A percentile compares a stretch with the other conserved stretches of the same genome.
phyloP scores from a whole-genome alignment of 306 rosid genomes.

The Alnus rubra region DNA sequence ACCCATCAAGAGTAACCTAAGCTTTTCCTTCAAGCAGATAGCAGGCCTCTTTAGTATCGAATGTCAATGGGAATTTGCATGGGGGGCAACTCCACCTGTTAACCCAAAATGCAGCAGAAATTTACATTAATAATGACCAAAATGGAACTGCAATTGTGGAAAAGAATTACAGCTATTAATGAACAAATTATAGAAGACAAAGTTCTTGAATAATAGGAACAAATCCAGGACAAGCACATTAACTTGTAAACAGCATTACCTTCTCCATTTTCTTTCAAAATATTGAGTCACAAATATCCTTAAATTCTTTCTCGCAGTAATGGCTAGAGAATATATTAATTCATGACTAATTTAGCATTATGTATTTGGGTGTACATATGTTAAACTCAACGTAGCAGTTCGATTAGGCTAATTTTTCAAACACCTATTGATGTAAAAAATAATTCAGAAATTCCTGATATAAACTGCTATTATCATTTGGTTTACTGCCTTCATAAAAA shows the following conservation, averaged over 20 bases:
- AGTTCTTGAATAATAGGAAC: background rate
- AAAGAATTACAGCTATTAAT: background rate
- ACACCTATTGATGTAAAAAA: no score
- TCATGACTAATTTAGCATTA: no score
- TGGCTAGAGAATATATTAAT: no score
- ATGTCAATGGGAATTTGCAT: constrained; percentile 95
- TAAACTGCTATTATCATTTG: no score
- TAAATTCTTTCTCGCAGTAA: no score
- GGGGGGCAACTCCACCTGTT: constrained; percentile 96
- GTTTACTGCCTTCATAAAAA: no score
- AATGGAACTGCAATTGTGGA: constrained; percentile 2
- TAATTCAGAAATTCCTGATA: no score
- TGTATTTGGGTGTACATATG: no score
- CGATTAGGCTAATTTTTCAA: no score
- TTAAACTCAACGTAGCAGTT: no score
- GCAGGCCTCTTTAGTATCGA: constrained; percentile 75
- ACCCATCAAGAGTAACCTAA: constrained; percentile 75
- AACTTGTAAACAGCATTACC: background rate
- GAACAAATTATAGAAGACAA: background rate
- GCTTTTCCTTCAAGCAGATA: constrained; percentile 81
- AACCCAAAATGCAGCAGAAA: no score
- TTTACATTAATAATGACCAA: constrained; percentile 15
- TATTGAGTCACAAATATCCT: background rate
- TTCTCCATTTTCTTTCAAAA: background rate
- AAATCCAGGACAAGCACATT: no score